Evolutionary conservation across 345 rosid genomes (phyloP), one percentile per base, ranked within the genome.

Genomic region (Cardamine resedifolia): DNA sequence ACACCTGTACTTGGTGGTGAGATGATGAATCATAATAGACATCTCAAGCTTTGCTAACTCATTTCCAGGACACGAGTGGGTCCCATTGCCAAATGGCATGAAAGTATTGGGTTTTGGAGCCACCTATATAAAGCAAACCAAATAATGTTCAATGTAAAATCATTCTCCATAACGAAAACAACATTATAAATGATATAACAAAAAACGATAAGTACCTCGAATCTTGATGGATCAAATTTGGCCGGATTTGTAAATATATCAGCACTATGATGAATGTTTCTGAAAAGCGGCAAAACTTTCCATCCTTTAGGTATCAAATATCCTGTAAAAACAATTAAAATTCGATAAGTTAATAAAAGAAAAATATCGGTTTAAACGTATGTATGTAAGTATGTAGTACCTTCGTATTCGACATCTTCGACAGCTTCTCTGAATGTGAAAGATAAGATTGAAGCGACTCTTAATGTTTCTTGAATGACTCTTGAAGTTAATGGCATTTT

Each of bases 391-490:
- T 58, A 79, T 73, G 44, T 27, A 79, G 53, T 53, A 87, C 98
- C 98, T 81, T 89, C 80, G 75, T 85, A 89, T 48, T 92, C 92
- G 52, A 92, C 94, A 79, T 92, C 98, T 77, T 84, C 86, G 2
- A 90, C 96, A 45, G 96, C 98, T 80, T 92, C 98, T 80, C 98
- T 82, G 59, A 92, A 92, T 6, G 98, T 92, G 63, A 92, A 92
- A 64, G 96, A 89, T 71, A 92, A 71, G 74, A 92, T 83, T 10
- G 96, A 89, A 71, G 98, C 98, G 39, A 84, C 85, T 77, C 98
- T 77, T 23, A 88, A 79, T 1, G 96, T 88, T 80, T 92, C 98
- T 75, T 89, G 94, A 66, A 92, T 86, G n/a, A 92, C 96, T 62
- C 89, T 84, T 10, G 79, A 76, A 12, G 96, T 89, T 63, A 88